Percentiles rank a stretch among this genome's conserved stretches.
Evolutionary conservation across 2,329 filamentous ascomycete genomes (phyloP).

Genomic region (Zymoseptoria brevis): DNA sequence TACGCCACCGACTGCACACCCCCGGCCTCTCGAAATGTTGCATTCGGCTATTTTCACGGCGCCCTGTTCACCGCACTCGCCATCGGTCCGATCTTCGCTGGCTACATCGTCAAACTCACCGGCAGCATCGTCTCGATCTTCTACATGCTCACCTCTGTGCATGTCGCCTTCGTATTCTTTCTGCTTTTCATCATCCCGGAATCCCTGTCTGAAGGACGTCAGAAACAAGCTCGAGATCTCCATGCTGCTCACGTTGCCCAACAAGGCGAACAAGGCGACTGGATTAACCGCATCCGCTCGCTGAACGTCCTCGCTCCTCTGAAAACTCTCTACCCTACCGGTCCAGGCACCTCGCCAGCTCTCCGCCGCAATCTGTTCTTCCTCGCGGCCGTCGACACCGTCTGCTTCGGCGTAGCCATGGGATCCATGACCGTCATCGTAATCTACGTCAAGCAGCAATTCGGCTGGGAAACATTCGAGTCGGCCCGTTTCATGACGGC

Average conservation of each 20-base stretch:
- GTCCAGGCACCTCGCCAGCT: conserved; percentile 49
- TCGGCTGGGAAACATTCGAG: conserved; percentile 75
- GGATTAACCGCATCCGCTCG: conserved; percentile 37
- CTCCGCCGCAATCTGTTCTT: conserved; percentile 76
- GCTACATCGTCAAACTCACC: conserved; percentile 68
- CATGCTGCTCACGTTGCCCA: conserved; percentile 39
- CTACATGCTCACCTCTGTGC: conserved; percentile 67
- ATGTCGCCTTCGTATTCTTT: conserved; percentile 65
- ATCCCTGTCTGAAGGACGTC: conserved; percentile 67
- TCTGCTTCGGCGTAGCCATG: conserved; percentile 74
- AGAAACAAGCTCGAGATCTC: conserved; percentile 62
- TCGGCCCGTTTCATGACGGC: conserved; percentile 72
- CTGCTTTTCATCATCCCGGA: conserved; percentile 70
- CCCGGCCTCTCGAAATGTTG: conserved; percentile 68
- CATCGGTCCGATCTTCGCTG: conserved; percentile 72
- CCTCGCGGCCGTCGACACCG: conserved; percentile 70
- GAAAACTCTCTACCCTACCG: conserved; percentile 66
- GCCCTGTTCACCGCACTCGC: conserved; percentile 86
- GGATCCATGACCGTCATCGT: conserved; percentile 73
- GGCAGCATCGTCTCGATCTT: conserved; percentile 74
- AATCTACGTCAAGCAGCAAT: conserved; percentile 72
- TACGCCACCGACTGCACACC: conserved; percentile 86
- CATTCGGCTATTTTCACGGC: conserved; percentile 84
- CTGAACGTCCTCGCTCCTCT: conserved; percentile 69
- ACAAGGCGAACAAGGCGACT: conserved; percentile 32